A percentile compares a stretch with the other conserved stretches of the same genome.
Conservation (phyloP, 345 rosid species). For the Eucalyptus viminalis region DNA sequence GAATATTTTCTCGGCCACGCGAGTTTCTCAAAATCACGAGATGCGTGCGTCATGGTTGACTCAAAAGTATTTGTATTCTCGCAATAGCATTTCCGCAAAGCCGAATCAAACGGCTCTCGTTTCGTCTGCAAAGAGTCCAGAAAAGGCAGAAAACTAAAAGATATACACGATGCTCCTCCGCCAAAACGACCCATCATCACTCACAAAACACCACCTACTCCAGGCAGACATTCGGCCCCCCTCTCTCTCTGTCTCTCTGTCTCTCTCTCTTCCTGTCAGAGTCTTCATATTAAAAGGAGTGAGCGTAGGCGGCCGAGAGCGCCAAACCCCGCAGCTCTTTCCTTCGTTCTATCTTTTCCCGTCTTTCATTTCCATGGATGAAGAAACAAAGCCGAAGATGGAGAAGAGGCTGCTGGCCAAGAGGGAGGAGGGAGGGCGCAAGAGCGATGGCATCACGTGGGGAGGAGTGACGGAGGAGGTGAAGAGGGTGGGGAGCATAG, state of each 20-base stretch:
- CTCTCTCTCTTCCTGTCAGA: background rate
- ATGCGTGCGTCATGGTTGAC: background rate
- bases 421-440: background rate
- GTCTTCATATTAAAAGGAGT: background rate
- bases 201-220: background rate
- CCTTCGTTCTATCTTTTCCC: background rate
- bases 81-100: too few relatives aligned
- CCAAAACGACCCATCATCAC: background rate
- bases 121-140: too few relatives aligned
- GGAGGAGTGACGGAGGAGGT: slow-evolving; percentile 14
- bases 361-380: background rate
- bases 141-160: too few relatives aligned
- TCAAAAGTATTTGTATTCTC: too few relatives aligned
- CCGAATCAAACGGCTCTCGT: too few relatives aligned
- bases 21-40: background rate
- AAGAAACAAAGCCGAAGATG: background rate
- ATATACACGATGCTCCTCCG: background rate
- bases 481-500: slow-evolving; percentile 33
- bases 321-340: background rate
- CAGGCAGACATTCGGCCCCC: background rate
- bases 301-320: background rate
- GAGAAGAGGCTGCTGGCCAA: background rate
- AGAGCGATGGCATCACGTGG: background rate
- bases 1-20: too few relatives aligned
- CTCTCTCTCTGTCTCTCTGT: background rate